Percentiles rank a stretch among this genome's conserved stretches.
phyloP scores from a whole-genome alignment of 306 rosid genomes.

The Dicorynia guianensis region DNA sequence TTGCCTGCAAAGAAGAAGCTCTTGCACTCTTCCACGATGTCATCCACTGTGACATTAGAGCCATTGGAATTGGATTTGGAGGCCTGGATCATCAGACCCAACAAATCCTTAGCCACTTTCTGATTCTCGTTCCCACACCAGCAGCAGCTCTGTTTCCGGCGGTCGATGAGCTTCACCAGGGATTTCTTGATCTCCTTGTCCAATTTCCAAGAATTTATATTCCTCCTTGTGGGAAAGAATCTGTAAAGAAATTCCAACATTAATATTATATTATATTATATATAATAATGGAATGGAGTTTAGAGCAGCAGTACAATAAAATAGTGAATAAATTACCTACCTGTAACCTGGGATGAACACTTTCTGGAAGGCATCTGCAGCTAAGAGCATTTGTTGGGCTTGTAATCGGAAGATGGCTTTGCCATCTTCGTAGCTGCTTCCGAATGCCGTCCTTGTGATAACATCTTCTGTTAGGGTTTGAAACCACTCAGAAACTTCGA shows the following conservation, averaged over 20 bases:
- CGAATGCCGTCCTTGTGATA: constrained; percentile 78
- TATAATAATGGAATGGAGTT: too few relatives aligned
- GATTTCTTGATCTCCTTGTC: constrained; percentile 73
- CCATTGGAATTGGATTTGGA: constrained; percentile 41
- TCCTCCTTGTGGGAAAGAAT: constrained; percentile 81
- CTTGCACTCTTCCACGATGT: constrained; percentile 98
- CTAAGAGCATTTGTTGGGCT: constrained; percentile 80
- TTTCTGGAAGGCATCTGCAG: constrained; percentile 86
- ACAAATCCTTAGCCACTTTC: constrained; percentile 68
- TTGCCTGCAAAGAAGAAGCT: constrained; percentile 98
- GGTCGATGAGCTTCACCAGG: constrained; percentile 60
- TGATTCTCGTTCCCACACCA: constrained; percentile 1
- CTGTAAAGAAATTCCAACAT: constrained; percentile 33
- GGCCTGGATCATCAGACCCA: constrained; percentile 86
- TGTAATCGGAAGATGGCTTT: constrained; percentile 81
- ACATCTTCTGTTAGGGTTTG: constrained; percentile 82
- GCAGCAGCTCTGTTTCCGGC: constrained; percentile 44
- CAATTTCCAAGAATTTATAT: constrained; percentile 79
- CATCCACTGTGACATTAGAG: constrained; percentile 66
- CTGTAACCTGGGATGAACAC: constrained; percentile 95
- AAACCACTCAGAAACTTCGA: constrained; percentile 88
- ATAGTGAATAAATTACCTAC: constrained; percentile 38
- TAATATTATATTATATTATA: too few relatives aligned
- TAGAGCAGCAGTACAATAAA: too few relatives aligned
- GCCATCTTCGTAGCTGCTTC: constrained; percentile 93